Evolutionary conservation across 2,329 filamentous ascomycete species (phyloP).

Genomic region (Sporothrix brasiliensis): DNA sequence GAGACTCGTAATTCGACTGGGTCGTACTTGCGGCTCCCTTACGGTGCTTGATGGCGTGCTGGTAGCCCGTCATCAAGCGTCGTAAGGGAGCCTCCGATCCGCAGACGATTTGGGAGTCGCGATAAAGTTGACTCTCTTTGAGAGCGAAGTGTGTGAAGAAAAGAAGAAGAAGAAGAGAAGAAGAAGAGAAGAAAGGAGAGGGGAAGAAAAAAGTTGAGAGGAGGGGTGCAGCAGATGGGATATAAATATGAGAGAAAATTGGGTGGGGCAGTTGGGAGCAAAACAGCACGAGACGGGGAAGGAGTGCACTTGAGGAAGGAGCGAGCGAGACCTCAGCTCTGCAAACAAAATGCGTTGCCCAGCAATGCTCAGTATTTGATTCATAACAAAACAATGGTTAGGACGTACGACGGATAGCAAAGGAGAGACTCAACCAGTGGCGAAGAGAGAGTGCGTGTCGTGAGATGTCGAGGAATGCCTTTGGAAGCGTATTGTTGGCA

Average conservation of each 20-base stretch:
- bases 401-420: not conserved
- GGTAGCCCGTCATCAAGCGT: no score
- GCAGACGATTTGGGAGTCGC: no score
- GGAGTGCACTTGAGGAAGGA: not conserved
- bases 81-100: no score
- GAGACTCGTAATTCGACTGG: no score
- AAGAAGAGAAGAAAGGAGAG: not conserved
- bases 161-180: not conserved
- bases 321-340: conserved; percentile 3
- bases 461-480: no score
- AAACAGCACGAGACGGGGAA: not conserved
- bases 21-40: no score
- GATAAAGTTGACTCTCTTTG: not conserved
- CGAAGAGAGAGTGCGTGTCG: no score
- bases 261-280: not conserved
- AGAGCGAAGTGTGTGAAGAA: not conserved
- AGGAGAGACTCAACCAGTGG: not conserved
- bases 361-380: not conserved
- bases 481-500: no score
- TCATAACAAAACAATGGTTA: not conserved
- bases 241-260: not conserved
- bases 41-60: no score
- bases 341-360: not conserved
- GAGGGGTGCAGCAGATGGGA: not conserved
- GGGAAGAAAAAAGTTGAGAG: no score